Evolutionary conservation across 2,329 filamentous ascomycete species (phyloP), one percentile per base, ranked within the genome.

Genomic region (Stachybotrys chartarum): DNA sequence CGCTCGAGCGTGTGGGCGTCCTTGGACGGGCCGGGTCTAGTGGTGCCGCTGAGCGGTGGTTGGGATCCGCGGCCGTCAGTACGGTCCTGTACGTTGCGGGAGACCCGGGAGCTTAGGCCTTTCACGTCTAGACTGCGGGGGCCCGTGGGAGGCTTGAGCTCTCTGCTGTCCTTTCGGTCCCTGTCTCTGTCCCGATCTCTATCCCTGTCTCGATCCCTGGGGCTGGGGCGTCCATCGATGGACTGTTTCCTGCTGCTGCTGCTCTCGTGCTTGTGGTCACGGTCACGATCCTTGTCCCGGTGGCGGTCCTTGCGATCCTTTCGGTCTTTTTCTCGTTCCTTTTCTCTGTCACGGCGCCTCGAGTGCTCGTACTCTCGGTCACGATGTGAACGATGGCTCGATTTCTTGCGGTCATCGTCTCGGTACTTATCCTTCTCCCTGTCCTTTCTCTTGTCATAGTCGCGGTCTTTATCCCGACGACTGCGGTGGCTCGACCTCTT

Each of bases 1-100:
- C 87, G 82, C 68, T 90, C 87, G 0, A 85, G 74, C 1, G 86
- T 86, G 68, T 89, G 86, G n/a, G 82, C 78, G 60, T 88, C 84
- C 57, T 75, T 77, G 45, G 63, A 61, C 31, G 66, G 61, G 6
- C 57, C 52, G 50, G 51, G 50, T 6, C 57, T 59, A 8, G 55
- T 39, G 30, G 31, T 50, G 31, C 56, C 61, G 52, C 61, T 52
- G 54, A 59, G 52, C 42, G 70, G 71, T 7, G 69, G 63, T 55
- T 72, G 69, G 5, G 73, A 74, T 48, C 66, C 64, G 18, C 72
- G 70, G 31, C 75, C 70, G 50, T 59, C 70, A n/a, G 51, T 53
- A 24, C 17, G 32, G 32, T 44, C 35, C 30, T 30, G 49, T n/a
- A 24, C 12, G 30, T 51, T 30, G 11, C 49, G 49, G 14, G 31